Conservation (phyloP, 345 rosid genomes). For the Eucalyptus pauciflora region DNA sequence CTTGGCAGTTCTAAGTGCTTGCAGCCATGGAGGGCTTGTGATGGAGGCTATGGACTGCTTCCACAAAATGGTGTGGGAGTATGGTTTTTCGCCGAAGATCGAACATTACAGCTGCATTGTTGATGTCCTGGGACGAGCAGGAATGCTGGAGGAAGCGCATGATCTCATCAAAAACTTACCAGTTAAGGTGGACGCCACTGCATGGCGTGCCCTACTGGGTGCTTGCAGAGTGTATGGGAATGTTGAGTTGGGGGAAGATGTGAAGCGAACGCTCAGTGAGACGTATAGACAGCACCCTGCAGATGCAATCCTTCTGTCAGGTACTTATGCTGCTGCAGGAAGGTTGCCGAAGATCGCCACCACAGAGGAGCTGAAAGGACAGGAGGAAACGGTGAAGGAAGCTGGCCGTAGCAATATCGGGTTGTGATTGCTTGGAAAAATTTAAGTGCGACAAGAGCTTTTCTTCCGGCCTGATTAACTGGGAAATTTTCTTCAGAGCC, state of each 20-base stretch:
- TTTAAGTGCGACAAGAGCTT: background rate
- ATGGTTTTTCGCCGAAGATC: constrained; percentile 24
- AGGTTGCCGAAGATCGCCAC: constrained; percentile 13
- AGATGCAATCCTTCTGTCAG: constrained; percentile 38
- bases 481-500: background rate
- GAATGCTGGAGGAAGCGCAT: constrained; percentile 49
- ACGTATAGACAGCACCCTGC: constrained; percentile 31
- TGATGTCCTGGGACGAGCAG: constrained; percentile 60
- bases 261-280: constrained; percentile 23
- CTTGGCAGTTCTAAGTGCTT: constrained; percentile 49
- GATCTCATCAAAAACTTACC: constrained; percentile 37
- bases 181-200: constrained; percentile 29
- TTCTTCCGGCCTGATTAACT: background rate
- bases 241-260: constrained; percentile 28
- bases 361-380: constrained; percentile 3
- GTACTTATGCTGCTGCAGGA: constrained; percentile 41
- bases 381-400: constrained; percentile 10
- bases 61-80: constrained; percentile 35
- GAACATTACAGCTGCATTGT: constrained; percentile 65
- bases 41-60: constrained; percentile 35
- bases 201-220: constrained; percentile 60
- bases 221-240: constrained; percentile 59
- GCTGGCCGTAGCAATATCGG: constrained; percentile 43
- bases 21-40: constrained; percentile 61
- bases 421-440: background rate